Conservation (phyloP, 495 filamentous ascomycete genomes). For the Ascobolus immersus region DNA sequence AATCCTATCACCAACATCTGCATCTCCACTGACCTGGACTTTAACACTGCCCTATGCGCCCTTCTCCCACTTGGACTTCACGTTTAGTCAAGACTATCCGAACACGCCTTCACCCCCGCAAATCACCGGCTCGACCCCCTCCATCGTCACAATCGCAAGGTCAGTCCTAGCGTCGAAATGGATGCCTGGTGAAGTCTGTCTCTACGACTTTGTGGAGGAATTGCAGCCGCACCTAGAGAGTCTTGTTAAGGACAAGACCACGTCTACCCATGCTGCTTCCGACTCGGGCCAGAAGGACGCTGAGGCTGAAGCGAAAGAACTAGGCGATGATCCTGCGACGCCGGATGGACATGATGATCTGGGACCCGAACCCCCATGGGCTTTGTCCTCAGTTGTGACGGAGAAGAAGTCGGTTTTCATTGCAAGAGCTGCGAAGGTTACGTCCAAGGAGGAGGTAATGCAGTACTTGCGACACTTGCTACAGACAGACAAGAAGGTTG, state of each 20-base stretch:
- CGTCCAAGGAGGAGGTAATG: slow-evolving; percentile 40
- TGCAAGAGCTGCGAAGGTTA: slow-evolving; percentile 42
- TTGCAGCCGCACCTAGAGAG: slow-evolving; percentile 14
- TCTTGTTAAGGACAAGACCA: not conserved
- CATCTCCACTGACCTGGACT: slow-evolving; percentile 30
- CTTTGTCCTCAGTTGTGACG: slow-evolving; percentile 37
- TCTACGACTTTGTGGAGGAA: slow-evolving; percentile 67
- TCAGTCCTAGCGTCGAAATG: slow-evolving; percentile 39
- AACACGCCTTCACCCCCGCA: no score
- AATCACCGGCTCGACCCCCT: no score
- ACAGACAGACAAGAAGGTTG: slow-evolving; percentile 51
- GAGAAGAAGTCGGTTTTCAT: slow-evolving; percentile 81
- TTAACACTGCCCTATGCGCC: slow-evolving; percentile 47
- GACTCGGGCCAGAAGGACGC: slow-evolving; percentile 7
- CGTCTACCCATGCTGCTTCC: slow-evolving; percentile 2
- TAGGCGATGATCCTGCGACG: slow-evolving; percentile 1
- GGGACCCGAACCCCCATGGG: slow-evolving; percentile 34
- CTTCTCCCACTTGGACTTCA: no score
- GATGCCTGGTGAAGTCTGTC: slow-evolving; percentile 49
- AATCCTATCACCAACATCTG: slow-evolving; percentile 25
- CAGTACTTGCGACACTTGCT: slow-evolving; percentile 38
- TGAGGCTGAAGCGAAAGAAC: slow-evolving; percentile 6
- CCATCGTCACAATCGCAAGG: slow-evolving; percentile 35
- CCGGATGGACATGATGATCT: not conserved
- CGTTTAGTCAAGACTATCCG: slow-evolving; percentile 50